phyloP scores from a whole-genome alignment of 768 basidiomycete genomes.

The Leccinum rimulosum region DNA sequence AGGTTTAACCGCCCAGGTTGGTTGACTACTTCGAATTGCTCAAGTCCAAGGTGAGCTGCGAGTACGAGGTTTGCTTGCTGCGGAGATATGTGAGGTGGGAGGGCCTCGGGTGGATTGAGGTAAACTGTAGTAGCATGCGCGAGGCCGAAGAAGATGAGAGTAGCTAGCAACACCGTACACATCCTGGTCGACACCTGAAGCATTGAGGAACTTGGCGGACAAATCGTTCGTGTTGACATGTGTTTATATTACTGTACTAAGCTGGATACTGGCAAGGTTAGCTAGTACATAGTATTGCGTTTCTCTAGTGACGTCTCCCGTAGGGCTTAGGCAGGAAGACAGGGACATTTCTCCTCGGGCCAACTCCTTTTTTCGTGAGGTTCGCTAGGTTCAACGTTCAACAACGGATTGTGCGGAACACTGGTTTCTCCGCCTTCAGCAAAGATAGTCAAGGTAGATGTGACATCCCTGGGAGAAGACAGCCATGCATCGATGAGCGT shows the following conservation, averaged over 20 bases:
- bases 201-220: background rate
- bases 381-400: conserved; percentile 35
- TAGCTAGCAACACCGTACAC: conserved; percentile 20
- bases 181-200: conserved; percentile 5
- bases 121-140: conserved; percentile 58
- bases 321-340: too few relatives aligned
- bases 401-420: conserved; percentile 36
- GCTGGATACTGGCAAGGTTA: too few relatives aligned
- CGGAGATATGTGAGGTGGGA: conserved; percentile 42
- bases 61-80: conserved; percentile 59
- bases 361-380: too few relatives aligned
- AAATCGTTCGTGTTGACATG: conserved; percentile 9
- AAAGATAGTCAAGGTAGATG: conserved; percentile 35
- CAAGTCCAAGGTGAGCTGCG: conserved; percentile 70
- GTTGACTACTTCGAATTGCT: conserved; percentile 54
- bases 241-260: conserved; percentile 31
- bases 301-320: too few relatives aligned
- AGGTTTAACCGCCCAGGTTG: conserved; percentile 23
- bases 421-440: conserved; percentile 39
- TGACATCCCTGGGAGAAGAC: conserved; percentile 36
- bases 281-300: too few relatives aligned
- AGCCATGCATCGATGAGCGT: conserved; percentile 54
- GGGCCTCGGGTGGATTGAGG: conserved; percentile 45
- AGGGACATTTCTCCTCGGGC: too few relatives aligned
- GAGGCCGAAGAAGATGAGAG: conserved; percentile 33